phyloP scores from a whole-genome alignment of 345 rosid genomes.

The Camelina hispida region DNA sequence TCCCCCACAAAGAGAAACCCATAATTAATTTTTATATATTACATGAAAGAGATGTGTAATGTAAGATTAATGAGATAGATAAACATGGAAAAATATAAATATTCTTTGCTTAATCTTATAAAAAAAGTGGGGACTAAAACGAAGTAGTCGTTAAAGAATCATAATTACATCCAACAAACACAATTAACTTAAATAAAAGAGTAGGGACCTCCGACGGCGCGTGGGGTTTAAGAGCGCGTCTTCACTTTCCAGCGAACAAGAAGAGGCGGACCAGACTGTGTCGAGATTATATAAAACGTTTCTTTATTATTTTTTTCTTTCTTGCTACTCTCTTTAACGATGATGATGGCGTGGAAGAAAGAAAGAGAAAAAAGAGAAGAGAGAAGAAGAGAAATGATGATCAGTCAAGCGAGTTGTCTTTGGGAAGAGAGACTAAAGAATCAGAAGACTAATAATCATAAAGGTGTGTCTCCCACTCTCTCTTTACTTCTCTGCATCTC shows the following conservation, averaged over 20 bases:
- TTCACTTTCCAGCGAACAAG: conserved; percentile 18
- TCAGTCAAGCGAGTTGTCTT: conserved; percentile 42
- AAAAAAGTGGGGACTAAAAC: conserved; percentile 4
- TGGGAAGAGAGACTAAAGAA: conserved; percentile 43
- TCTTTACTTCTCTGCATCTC: not conserved
- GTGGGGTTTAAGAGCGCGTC: conserved; percentile 34
- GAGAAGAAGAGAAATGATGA: conserved; percentile 28
- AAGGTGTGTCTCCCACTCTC: not conserved
- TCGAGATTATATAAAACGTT: conserved; percentile 30
- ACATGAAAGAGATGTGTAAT: not conserved
- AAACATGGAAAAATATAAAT: not conserved
- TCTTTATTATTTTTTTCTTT: not conserved
- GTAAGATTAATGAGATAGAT: conserved; percentile 15
- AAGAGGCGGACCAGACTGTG: conserved; percentile 36
- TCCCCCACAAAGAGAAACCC: conserved; percentile 16
- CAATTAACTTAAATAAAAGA: not conserved
- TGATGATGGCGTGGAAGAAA: conserved; percentile 43
- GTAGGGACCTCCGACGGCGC: conserved; percentile 32
- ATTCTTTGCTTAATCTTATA: conserved; percentile 13
- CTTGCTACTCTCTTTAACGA: conserved; percentile 21
- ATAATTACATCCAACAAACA: conserved; percentile 29
- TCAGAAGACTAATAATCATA: not conserved
- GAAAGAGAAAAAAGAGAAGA: conserved; percentile 8
- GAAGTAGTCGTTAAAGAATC: conserved; percentile 25
- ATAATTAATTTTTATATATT: not conserved